Conservation (phyloP, 2,329 filamentous ascomycete genomes). For the Exophiala sp. region DNA sequence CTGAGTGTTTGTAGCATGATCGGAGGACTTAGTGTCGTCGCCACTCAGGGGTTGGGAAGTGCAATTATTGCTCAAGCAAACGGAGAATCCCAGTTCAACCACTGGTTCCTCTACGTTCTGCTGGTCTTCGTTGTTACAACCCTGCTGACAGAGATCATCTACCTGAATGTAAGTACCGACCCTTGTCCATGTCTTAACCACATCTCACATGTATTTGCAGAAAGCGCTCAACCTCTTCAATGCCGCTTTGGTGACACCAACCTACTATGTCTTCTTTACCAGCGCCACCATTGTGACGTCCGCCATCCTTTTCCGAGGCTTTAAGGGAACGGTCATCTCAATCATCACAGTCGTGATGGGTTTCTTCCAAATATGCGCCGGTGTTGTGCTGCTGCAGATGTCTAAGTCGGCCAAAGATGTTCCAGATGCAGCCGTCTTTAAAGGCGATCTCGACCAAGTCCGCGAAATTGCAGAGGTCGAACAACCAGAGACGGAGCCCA, state of each 20-base stretch:
- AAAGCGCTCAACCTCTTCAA: constrained; percentile 99
- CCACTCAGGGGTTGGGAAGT: constrained; percentile 86
- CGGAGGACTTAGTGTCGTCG: constrained; percentile 89
- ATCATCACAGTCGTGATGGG: constrained; percentile 90
- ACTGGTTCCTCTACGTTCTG: constrained; percentile 94
- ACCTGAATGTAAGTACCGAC: constrained; percentile 74
- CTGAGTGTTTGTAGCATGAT: constrained; percentile 94
- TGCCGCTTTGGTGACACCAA: constrained; percentile 92
- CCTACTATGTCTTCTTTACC: constrained; percentile 98
- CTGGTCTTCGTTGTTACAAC: constrained; percentile 88
- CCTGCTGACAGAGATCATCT: constrained; percentile 88
- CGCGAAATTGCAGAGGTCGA: constrained; percentile 93
- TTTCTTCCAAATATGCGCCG: constrained; percentile 89
- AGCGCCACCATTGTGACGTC: constrained; percentile 93
- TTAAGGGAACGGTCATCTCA: constrained; percentile 76
- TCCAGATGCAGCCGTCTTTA: constrained; percentile 86
- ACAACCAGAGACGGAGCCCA: constrained; percentile 92
- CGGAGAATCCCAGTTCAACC: constrained; percentile 84
- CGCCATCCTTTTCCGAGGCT: constrained; percentile 85
- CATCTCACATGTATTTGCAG: constrained; percentile 46
- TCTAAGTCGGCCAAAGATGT: constrained; percentile 98
- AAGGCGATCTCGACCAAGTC: constrained; percentile 89
- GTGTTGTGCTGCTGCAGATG: constrained; percentile 88
- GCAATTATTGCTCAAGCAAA: constrained; percentile 83
- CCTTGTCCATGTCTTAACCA: constrained; percentile 30